Evolutionary conservation across 805 yeast species (phyloP).

Genomic region (Yueomyces sp.): DNA sequence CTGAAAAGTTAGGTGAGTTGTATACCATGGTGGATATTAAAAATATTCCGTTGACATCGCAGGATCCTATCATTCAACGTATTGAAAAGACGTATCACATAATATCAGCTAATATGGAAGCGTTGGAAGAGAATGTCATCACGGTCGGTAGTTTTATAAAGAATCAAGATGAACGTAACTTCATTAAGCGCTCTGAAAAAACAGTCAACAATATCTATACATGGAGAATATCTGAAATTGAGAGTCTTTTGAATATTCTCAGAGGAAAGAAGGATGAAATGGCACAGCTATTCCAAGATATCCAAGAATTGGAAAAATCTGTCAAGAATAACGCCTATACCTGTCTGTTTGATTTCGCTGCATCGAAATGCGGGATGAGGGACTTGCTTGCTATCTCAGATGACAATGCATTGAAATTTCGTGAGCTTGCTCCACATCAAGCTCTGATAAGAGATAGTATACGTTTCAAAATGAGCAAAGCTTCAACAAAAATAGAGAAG

Average conservation of each 20-base stretch:
- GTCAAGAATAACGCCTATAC: background rate
- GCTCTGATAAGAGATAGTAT: constrained; percentile 7
- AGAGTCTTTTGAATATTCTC: constrained; percentile 5
- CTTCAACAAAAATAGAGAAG: constrained; percentile 6
- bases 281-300: background rate
- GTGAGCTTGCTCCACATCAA: constrained; percentile 15
- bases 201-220: constrained; percentile 20
- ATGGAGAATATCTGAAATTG: constrained; percentile 28
- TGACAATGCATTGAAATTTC: background rate
- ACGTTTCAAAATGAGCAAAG: constrained; percentile 11
- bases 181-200: constrained; percentile 14
- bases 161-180: constrained; percentile 21
- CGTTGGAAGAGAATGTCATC: constrained; percentile 20
- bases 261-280: background rate
- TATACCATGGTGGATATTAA: constrained; percentile 11
- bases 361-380: background rate
- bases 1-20: constrained; percentile 9
- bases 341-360: background rate
- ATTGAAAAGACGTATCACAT: constrained; percentile 16
- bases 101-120: constrained; percentile 23
- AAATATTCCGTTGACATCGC: constrained; percentile 4
- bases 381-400: background rate
- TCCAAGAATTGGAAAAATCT: background rate
- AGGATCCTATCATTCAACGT: constrained; percentile 7
- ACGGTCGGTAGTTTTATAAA: constrained; percentile 18